phyloP scores from a whole-genome alignment of 495 filamentous ascomycete species.

The Aspergillus leporis region DNA sequence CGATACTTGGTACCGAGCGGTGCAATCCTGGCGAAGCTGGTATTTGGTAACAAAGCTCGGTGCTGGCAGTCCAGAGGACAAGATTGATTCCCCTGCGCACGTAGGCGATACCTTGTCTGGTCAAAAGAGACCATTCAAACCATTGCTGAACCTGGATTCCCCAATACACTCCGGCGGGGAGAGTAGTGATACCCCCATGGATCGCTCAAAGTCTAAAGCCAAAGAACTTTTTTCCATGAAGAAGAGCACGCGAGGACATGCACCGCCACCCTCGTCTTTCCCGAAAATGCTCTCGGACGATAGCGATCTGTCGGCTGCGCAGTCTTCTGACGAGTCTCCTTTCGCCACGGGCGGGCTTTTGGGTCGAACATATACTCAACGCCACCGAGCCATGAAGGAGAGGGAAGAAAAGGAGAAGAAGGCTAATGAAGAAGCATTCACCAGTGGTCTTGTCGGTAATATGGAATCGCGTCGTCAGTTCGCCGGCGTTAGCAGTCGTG shows the following conservation, averaged over 20 bases:
- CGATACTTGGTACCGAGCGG: conserved; percentile 62
- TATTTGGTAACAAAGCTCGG: conserved; percentile 71
- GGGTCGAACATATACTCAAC: conserved; percentile 62
- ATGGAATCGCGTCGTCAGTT: conserved; percentile 12
- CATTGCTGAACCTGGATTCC: conserved; percentile 51
- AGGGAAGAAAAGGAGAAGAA: conserved; percentile 45
- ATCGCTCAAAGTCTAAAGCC: conserved; percentile 19
- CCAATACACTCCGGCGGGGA: conserved; percentile 37
- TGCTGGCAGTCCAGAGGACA: conserved; percentile 40
- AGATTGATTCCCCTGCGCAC: conserved; percentile 19
- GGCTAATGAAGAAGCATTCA: conserved; percentile 30
- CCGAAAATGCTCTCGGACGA: conserved; percentile 38
- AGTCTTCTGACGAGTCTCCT: conserved; percentile 40
- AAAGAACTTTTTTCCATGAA: conserved; percentile 35
- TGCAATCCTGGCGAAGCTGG: conserved; percentile 87
- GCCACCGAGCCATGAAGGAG: conserved; percentile 57
- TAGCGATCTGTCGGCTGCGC: conserved; percentile 15
- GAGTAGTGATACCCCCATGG: conserved; percentile 16
- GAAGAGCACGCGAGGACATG: conserved; percentile 39
- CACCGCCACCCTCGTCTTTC: conserved; percentile 47
- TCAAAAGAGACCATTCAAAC: conserved; percentile 48
- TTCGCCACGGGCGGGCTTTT: conserved; percentile 61
- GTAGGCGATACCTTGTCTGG: conserved; percentile 21
- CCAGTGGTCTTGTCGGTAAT: conserved; percentile 25
- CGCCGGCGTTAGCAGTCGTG: background rate